Evolutionary conservation across 2,329 filamentous ascomycete species (phyloP).

Genomic region (Hymenoscyphus linearis): DNA sequence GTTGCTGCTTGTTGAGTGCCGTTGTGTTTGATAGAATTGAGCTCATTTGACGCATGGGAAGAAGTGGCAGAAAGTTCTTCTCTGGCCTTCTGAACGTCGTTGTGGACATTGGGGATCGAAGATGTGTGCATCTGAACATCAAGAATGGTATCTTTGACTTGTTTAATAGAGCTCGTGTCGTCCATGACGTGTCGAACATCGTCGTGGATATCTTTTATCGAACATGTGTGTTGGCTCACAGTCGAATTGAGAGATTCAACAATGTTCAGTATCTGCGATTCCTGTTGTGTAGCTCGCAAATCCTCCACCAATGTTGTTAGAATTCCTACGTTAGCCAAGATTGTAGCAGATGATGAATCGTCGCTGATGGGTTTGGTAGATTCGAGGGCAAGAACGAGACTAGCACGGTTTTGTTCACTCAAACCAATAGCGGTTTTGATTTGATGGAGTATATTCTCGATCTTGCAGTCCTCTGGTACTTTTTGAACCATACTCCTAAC

Average conservation of each 20-base stretch:
- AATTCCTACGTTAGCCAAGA: background rate
- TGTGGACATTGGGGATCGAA: background rate
- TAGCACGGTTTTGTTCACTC: conserved; percentile 1
- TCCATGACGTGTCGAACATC: background rate
- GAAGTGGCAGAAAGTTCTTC: background rate
- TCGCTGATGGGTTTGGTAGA: background rate
- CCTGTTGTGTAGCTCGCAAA: background rate
- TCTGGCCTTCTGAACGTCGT: background rate
- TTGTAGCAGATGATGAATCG: background rate
- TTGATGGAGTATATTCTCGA: conserved; percentile 9
- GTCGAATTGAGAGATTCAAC: background rate
- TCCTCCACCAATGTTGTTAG: background rate
- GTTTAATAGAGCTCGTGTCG: background rate
- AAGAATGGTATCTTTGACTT: background rate
- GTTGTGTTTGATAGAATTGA: background rate
- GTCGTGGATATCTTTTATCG: background rate
- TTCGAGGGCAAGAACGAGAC: background rate
- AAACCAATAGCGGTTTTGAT: conserved; percentile 4
- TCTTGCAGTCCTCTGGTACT: conserved; percentile 2
- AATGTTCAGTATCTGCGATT: background rate
- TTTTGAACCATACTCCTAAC: conserved; percentile 1
- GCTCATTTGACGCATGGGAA: background rate
- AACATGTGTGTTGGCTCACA: background rate
- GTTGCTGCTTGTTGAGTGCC: background rate
- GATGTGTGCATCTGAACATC: background rate